Conservation (phyloP, 192 early-diverging fungal genomes). For the Phlyctochytrium arcticum region DNA sequence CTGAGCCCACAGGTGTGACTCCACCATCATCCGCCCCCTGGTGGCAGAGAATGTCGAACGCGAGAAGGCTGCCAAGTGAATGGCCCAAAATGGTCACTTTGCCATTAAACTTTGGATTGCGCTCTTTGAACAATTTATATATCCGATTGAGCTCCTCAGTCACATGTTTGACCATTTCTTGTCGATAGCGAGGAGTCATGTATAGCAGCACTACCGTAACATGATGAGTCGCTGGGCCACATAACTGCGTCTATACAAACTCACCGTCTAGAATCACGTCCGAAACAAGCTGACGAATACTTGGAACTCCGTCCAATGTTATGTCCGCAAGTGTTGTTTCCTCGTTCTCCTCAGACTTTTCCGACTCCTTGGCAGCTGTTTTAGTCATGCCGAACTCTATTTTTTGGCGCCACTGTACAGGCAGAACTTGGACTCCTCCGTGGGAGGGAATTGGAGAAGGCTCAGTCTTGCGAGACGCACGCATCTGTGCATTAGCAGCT, state of each 20-base stretch:
- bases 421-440: conserved; percentile 69
- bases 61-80: conserved; percentile 71
- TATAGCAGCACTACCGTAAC: conserved; percentile 72
- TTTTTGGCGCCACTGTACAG: conserved; percentile 79
- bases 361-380: conserved; percentile 14
- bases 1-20: not conserved
- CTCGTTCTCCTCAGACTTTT: conserved; percentile 55
- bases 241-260: conserved; percentile 9
- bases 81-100: conserved; percentile 76
- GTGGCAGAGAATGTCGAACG: conserved; percentile 72
- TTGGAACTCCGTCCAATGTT: conserved; percentile 75
- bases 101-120: conserved; percentile 76
- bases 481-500: conserved; percentile 22
- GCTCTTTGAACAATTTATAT: conserved; percentile 62
- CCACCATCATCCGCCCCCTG: conserved; percentile 44
- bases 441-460: conserved; percentile 32
- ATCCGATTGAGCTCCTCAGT: conserved; percentile 73
- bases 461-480: conserved; percentile 15
- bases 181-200: conserved; percentile 78
- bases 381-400: conserved; percentile 66
- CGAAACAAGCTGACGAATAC: conserved; percentile 72
- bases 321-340: conserved; percentile 71
- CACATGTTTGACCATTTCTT: conserved; percentile 76
- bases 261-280: conserved; percentile 81
- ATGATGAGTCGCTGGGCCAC: not conserved